Conservation (phyloP, 805 yeast species). For the Wickerhamiella parazyma region DNA sequence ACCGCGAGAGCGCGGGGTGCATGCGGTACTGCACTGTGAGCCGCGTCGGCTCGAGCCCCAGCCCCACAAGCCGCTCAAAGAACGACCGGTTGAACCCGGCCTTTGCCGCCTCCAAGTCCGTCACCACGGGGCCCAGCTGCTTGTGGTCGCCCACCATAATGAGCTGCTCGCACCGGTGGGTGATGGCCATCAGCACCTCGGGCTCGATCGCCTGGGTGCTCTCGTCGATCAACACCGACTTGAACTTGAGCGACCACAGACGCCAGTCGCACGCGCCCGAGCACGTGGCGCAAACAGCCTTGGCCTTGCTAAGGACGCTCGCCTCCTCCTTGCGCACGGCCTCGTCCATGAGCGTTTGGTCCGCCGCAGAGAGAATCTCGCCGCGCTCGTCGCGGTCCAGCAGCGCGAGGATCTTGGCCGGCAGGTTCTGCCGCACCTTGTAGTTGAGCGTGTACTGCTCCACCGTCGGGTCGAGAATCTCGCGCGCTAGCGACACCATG, state of each 20-base stretch:
- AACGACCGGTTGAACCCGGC: constrained; percentile 81
- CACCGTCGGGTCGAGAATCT: constrained; percentile 60
- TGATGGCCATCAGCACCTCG: constrained; percentile 77
- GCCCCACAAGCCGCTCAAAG: constrained; percentile 69
- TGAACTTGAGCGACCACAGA: constrained; percentile 41
- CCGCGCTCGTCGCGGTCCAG: constrained; percentile 41
- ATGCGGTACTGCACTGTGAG: constrained; percentile 89
- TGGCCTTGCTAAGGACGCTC: constrained; percentile 40
- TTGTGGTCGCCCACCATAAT: constrained; percentile 91
- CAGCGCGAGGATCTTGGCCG: neutral
- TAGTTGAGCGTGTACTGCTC: constrained; percentile 44
- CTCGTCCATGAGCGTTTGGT: constrained; percentile 14
- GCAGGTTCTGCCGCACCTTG: neutral
- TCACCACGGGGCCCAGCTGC: constrained; percentile 84
- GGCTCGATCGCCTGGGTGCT: constrained; percentile 92
- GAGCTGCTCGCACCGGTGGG: constrained; percentile 79
- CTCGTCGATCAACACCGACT: constrained; percentile 80
- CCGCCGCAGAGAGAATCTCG: constrained; percentile 33
- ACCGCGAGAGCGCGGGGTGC: constrained; percentile 81
- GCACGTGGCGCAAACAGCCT: constrained; percentile 83
- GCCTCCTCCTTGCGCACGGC: constrained; percentile 37
- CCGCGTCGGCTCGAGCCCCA: constrained; percentile 75
- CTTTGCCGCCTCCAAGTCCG: constrained; percentile 65
- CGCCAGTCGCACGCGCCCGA: constrained; percentile 79
- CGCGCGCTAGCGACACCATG: constrained; percentile 61